Base-by-base conservation (phyloP, 768 basidiomycete genomes). In the Auriscalpium microsporum region DNA sequence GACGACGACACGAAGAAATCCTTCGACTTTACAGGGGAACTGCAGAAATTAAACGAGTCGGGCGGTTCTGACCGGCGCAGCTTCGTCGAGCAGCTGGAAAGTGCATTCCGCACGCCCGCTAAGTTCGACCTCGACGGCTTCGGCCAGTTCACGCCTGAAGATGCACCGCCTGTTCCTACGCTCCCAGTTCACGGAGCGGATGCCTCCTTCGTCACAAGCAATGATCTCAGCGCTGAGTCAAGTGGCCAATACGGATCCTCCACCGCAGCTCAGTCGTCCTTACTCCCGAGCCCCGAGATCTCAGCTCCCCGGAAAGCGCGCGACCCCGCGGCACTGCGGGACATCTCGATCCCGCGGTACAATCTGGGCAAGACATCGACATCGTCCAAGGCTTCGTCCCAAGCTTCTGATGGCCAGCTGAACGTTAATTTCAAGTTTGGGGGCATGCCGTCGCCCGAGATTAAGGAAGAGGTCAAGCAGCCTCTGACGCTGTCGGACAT, bases 1-100 rank as follows among this genome's bases (percentile, higher is more conserved):
- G 82, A 83, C 53, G 79, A 80, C 52, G 80, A 85, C 58, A 90
- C 88, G 0, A 88, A 84, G 71, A 85, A 79, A 62, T 86, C 83
- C 1, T 92, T 91, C 57, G 89, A 92, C 63, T 92, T 91, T 64
- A 92, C 90, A 0, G 86, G 84, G 40, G 90, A 90, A 66, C 68
- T 91, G 52, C 71, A 77, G 67, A 82, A 73, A 62, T 73, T 91
- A 49, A 83, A 85, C 52, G 83, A 87, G 61, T 83, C 81, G 7
- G 84, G 85, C 36, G 86, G 63, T 1, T 83, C 82, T 1, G 82
- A 88, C 63, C 72, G 87, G 10, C 73, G 68, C 11, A 90, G 88
- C 68, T 92, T 92, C 63, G 84, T 91, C 4, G 87, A 90, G 67
- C 71, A 92, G 68, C 71, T 90, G 21, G 89, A 90, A 71, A 83